Percentiles rank a stretch among this genome's conserved stretches.
Conservation (phyloP, 2,329 filamentous ascomycete genomes). For the Cercospora citrullina region DNA sequence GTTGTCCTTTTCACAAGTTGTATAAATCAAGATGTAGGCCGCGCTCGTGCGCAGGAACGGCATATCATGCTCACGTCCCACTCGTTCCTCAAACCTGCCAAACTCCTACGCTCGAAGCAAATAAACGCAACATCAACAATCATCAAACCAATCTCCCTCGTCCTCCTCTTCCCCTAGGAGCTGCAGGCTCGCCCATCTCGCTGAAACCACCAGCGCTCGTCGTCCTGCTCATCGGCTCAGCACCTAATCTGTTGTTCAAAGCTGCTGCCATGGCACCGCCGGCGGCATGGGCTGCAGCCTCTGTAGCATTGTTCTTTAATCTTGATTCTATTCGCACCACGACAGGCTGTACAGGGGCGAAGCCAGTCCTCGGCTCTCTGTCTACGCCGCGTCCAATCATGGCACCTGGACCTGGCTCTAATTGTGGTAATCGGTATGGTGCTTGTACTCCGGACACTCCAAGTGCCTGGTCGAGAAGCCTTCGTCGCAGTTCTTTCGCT, state of each 20-base stretch:
- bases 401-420: slow-evolving; percentile 39
- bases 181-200: slow-evolving; percentile 29
- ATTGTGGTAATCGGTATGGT: slow-evolving; percentile 39
- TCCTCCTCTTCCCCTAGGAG: slow-evolving; percentile 26
- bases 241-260: slow-evolving; percentile 30
- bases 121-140: background rate
- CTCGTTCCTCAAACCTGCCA: background rate
- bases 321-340: slow-evolving; percentile 27
- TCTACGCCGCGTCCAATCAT: slow-evolving; percentile 39
- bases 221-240: slow-evolving; percentile 35
- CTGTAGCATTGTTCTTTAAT: slow-evolving; percentile 16
- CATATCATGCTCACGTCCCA: background rate
- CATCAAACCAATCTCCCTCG: slow-evolving; percentile 10
- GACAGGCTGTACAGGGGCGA: slow-evolving; percentile 33
- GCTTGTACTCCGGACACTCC: slow-evolving; percentile 31
- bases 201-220: slow-evolving; percentile 32
- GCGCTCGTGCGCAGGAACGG: background rate
- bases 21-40: background rate
- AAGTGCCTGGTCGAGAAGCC: slow-evolving; percentile 40
- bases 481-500: slow-evolving; percentile 33
- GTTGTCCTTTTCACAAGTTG: background rate
- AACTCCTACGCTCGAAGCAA: slow-evolving; percentile 12
- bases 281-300: slow-evolving; percentile 17
- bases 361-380: slow-evolving; percentile 37
- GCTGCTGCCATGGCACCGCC: slow-evolving; percentile 33